Conservation (phyloP, 1,284 basidiomycete genomes). For the Naganishia sp. region DNA sequence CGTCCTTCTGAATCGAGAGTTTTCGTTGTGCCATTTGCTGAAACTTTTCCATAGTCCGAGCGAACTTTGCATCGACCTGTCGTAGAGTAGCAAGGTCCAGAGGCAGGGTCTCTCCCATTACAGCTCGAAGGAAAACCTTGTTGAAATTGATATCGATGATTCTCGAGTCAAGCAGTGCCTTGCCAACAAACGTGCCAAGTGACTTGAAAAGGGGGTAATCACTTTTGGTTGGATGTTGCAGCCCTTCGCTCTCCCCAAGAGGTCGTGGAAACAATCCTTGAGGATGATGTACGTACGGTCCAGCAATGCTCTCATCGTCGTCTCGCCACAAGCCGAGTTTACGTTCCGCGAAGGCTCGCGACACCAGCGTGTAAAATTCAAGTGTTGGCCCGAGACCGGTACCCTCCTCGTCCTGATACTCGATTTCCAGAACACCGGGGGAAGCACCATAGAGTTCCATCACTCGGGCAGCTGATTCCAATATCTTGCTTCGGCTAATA, state of each 20-base stretch:
- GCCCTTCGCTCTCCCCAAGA: constrained; percentile 62
- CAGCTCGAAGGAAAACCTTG: constrained; percentile 83
- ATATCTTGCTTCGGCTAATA: constrained; percentile 87
- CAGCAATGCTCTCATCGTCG: constrained; percentile 66
- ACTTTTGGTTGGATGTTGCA: constrained; percentile 9
- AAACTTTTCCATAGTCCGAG: constrained; percentile 79
- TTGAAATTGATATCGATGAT: constrained; percentile 96
- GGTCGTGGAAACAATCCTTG: constrained; percentile 87
- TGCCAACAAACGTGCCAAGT: constrained; percentile 95
- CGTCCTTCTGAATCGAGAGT: constrained; percentile 54
- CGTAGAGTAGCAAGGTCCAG: constrained; percentile 77
- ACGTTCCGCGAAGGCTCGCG: constrained; percentile 85
- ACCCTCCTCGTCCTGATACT: constrained; percentile 99
- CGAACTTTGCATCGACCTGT: constrained; percentile 80
- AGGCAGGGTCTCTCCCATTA: constrained; percentile 81
- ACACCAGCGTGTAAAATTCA: constrained; percentile 94
- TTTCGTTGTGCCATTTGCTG: constrained; percentile 59
- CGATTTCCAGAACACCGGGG: constrained; percentile 90
- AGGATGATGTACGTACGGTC: constrained; percentile 75
- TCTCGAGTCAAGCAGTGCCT: constrained; percentile 93
- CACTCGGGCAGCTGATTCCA: constrained; percentile 97
- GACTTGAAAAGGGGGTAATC: constrained; percentile 68
- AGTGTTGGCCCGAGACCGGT: constrained; percentile 97
- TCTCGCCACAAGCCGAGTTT: constrained; percentile 89
- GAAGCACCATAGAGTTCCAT: constrained; percentile 92